Evolutionary conservation across 768 basidiomycete genomes (phyloP).

Genomic region (Pulveroboletus ravenelii): DNA sequence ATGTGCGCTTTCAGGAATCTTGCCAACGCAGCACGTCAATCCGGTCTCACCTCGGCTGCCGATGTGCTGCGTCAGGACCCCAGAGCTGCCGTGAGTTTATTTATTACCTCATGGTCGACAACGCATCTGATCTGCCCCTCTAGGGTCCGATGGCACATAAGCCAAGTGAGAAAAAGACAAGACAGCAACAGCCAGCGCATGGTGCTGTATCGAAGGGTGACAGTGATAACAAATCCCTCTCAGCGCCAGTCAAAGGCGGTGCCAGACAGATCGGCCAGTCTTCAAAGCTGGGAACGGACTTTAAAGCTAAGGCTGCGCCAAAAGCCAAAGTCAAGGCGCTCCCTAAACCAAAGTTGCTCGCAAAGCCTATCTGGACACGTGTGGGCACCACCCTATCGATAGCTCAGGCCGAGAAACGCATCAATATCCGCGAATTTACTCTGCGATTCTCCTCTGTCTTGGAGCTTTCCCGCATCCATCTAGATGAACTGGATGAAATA

Average conservation of each 20-base stretch:
- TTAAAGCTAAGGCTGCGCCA: conserved; percentile 16
- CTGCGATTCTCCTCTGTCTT: conserved; percentile 55
- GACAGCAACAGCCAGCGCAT: conserved; percentile 5
- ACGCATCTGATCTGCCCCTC: conserved; percentile 8
- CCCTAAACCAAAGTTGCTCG: conserved; percentile 38
- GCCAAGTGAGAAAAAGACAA: conserved; percentile 16
- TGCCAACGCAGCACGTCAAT: conserved; percentile 33
- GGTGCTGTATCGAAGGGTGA: background rate
- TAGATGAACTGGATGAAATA: conserved; percentile 63
- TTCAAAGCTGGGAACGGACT: conserved; percentile 6
- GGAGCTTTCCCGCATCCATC: conserved; percentile 45
- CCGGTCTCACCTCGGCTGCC: conserved; percentile 36
- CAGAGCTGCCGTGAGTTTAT: conserved; percentile 26
- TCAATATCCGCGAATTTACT: conserved; percentile 72
- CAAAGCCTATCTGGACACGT: conserved; percentile 48
- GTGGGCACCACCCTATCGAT: conserved; percentile 41
- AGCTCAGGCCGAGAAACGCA: conserved; percentile 52
- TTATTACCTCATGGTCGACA: background rate
- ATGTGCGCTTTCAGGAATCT: conserved; percentile 34
- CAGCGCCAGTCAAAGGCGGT: conserved; percentile 9
- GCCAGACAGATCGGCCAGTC: conserved; percentile 5
- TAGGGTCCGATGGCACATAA: conserved; percentile 29
- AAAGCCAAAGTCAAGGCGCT: conserved; percentile 25
- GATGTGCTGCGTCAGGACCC: conserved; percentile 34
- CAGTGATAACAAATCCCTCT: conserved; percentile 5